A percentile compares a stretch with the other conserved stretches of the same genome.
Evolutionary conservation across 164 flowering plant species (phyloP).

Genomic region (grape (Vitis vinifera)): ASM3070453v1 NC_081810.1:19527001-19527500

Average conservation of each 20-base stretch:
- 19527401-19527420: neutral
- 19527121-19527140: neutral
- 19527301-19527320: neutral
- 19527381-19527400: neutral
- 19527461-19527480: constrained; percentile 11
- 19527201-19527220: constrained; percentile 41
- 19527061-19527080: neutral
- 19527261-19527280: constrained; percentile 19
- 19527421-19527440: neutral
- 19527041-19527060: too few species aligned
- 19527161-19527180: constrained; percentile 78
- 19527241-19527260: constrained; percentile 42
- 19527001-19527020: neutral
- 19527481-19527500: neutral
- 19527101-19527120: too few species aligned
- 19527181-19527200: constrained; percentile 63
- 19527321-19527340: neutral
- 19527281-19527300: constrained; percentile 1
- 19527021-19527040: neutral
- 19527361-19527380: neutral
- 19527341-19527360: neutral
- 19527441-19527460: neutral
- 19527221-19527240: constrained; percentile 57
- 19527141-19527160: constrained; percentile 60
- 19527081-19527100: neutral